Percentiles rank a stretch among this genome's conserved stretches.
phyloP scores from a whole-genome alignment of 805 yeast genomes.

The Candida pini region DNA sequence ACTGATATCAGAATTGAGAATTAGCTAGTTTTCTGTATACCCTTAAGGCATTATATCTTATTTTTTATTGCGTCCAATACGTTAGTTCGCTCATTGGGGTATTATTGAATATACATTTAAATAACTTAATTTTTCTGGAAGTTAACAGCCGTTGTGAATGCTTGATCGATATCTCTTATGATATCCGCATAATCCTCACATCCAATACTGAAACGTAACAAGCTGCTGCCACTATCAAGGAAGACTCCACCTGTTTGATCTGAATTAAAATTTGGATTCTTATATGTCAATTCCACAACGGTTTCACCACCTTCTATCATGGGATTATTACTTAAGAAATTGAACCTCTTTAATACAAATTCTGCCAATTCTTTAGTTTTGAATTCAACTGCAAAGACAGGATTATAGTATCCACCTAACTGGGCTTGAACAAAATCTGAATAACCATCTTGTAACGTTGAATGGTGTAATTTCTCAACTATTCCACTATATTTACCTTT shows the following conservation, averaged over 20 bases:
- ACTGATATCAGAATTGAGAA: background rate
- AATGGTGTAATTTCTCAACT: constrained; percentile 34
- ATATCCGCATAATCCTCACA: constrained; percentile 48
- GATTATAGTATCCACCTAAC: constrained; percentile 37
- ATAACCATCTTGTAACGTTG: constrained; percentile 36
- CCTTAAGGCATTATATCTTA: too few species aligned
- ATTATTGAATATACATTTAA: background rate
- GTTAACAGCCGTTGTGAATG: constrained; percentile 24
- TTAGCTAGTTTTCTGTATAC: background rate
- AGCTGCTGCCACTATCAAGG: constrained; percentile 14
- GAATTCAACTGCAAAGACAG: constrained; percentile 42
- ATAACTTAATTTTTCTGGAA: background rate
- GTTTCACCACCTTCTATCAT: constrained; percentile 46
- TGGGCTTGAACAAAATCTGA: constrained; percentile 35
- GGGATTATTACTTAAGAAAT: constrained; percentile 44
- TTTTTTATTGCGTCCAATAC: too few species aligned
- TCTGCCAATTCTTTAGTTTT: constrained; percentile 32
- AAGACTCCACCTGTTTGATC: background rate
- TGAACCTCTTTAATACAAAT: constrained; percentile 37
- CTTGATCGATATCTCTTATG: constrained; percentile 40
- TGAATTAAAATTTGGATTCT: constrained; percentile 26
- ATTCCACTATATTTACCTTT: constrained; percentile 28
- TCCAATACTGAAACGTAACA: constrained; percentile 48
- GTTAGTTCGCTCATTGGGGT: too few species aligned
- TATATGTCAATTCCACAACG: constrained; percentile 40